A percentile compares a stretch with the other conserved stretches of the same genome.
Conservation (phyloP, 306 rosid genomes). For the Medicago lupulina region DNA sequence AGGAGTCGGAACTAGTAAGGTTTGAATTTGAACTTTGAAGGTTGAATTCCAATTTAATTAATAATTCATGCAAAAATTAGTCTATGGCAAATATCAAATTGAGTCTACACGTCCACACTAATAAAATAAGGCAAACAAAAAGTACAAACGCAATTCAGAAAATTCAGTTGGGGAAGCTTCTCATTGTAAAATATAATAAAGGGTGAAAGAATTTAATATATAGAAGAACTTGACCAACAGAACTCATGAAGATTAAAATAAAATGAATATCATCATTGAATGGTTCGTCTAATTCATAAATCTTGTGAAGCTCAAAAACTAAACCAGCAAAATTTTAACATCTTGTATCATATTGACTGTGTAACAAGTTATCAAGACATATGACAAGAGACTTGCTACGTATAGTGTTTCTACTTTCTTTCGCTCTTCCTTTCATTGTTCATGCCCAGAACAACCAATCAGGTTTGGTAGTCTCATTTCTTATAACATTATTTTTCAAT, state of each 20-base stretch:
- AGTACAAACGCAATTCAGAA: not conserved
- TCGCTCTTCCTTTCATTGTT: constrained; percentile 35
- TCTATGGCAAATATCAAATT: not conserved
- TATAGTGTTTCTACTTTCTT: constrained; percentile 33
- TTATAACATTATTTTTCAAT: not conserved
- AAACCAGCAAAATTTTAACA: constrained; percentile 4
- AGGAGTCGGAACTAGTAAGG: too few species aligned
- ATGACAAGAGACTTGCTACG: constrained; percentile 31
- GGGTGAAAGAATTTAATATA: not conserved
- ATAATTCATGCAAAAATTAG: not conserved
- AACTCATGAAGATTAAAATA: not conserved
- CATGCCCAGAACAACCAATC: constrained; percentile 40
- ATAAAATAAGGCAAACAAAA: constrained; percentile 1
- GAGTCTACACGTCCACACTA: not conserved
- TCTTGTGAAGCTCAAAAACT: constrained; percentile 9
- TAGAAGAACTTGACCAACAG: constrained; percentile 22
- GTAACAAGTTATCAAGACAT: too few species aligned
- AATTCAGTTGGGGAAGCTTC: constrained; percentile 39
- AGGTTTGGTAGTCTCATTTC: constrained; percentile 38
- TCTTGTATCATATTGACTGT: not conserved
- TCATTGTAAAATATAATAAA: not conserved
- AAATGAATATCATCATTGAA: constrained; percentile 3
- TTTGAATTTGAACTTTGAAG: too few species aligned
- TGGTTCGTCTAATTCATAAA: not conserved
- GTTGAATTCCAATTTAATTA: too few species aligned